Evolutionary conservation across 192 early-diverging fungal genomes (phyloP), one percentile per base, ranked within the genome.

Genomic region (Backusella tarrabulga): DNA sequence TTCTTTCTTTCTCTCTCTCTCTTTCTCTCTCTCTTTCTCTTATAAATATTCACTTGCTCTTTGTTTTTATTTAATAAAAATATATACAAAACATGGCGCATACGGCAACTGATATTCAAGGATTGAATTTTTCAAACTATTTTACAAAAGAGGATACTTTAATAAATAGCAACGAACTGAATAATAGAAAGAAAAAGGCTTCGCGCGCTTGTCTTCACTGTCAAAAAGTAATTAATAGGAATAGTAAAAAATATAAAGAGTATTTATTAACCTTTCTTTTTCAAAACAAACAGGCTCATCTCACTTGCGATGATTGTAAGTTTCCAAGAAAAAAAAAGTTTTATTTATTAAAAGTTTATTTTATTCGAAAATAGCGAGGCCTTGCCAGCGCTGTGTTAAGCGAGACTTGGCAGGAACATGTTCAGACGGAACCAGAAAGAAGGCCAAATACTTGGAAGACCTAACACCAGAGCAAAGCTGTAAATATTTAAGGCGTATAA

Each of bases 381-480:
- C 97, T 38, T 98, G 97, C 76, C 86, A 87, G 38, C 92, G 95
- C 3, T 98, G 97, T 77, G 86, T 94, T 23, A 97, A 96, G 84
- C 83, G 92, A 68, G 95, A 93, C 35, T 79, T 95, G 23, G 90
- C 84, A 2, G 83, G 76, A 29, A 90, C 92, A 6, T 97, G 97
- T 77, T 88, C 91, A 3, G 96, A 97, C 75, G 95, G 95, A 21
- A 82, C 86, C 29, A 89, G 96, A 76, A 98, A 97, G 79, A 95
- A 92, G 80, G 95, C 96, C 34, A 98, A 98, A 85, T 97, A 98
- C 73, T 84, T 97, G 67, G 87, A 92, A 75, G 95, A 94, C 66
- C 81, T 82, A 32, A 85, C 86, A 44, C 87, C 86, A 54, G 83
- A 84, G 12, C 56, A 63, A 68, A 26, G 21, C n/a, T 74, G 72